Evolutionary conservation across 768 basidiomycete species (phyloP), one percentile per base, ranked within the genome.

Genomic region (Boletus subparvulus): DNA sequence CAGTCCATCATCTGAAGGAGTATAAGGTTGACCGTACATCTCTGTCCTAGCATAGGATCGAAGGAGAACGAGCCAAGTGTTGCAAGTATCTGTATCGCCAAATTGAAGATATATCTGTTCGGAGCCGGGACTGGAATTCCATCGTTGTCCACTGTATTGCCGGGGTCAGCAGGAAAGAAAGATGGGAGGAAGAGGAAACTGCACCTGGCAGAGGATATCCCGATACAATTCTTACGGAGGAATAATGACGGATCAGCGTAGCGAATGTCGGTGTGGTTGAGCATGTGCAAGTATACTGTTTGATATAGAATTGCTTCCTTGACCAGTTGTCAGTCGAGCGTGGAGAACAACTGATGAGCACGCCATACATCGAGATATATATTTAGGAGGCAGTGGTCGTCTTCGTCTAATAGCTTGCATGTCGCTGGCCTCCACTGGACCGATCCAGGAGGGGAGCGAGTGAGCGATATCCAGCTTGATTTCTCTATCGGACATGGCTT

Each of bases 191-290:
- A 37, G 21, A 33, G 17, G 56, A 46, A 44, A 32, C 65, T 78
- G 62, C 62, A 88, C 88, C 78, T 77, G 28, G 77, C 75, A 62
- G 83, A 84, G 63, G 83, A 84, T 59, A 95, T 83, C 14, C 83
- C 83, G 40, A 94, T 70, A 65, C 88, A 90, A 64, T 91, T 80
- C 62, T 88, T 87, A 43, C 86, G 80, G 62, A 83, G 84, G 70
- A 94, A 90, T 8, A 94, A 69, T 1, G 92, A 92, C 49, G 78
- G 79, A 66, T 94, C 89, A 30, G 83, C 81, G 36, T 77, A 78
- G n/a, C 89, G 84, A 58, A 95, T 86, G 67, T 94, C 92, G 32
- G 90, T 90, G 64, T 91, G 86, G 58, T 84, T 79, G 47, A 92
- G 77, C 45, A 86, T 75, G 66, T 92, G 86, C 54, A 90, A 75